Evolutionary conservation across 1,284 basidiomycete genomes (phyloP), one percentile per base, ranked within the genome.

Genomic region (Mycena citricolor): DNA sequence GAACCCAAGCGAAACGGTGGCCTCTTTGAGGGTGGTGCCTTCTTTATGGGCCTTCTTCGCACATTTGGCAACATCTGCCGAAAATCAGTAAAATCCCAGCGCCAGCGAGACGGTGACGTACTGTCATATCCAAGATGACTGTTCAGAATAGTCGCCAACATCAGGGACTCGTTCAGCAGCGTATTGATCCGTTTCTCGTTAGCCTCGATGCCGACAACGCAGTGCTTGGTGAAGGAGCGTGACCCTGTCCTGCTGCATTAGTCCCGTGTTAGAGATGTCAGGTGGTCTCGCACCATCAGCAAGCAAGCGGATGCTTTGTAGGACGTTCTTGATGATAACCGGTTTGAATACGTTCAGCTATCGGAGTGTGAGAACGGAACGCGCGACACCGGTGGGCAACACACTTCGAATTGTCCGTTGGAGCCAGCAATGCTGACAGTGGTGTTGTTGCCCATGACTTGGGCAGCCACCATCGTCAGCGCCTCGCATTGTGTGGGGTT

Each of bases 401-500:
- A 39, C 49, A 92, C 88, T 77, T 99, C 97, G 62, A 99, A 99
- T 64, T 99, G 95, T 38, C 97, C 97, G 62, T 86, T 93, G 4
- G 92, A 85, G 44, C 97, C 93, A 31, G 94, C 95, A 52, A 99
- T 75, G 57, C 86, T 90, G 63, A 99, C 93, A 45, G 87, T 73
- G 28, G 92, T 94, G 68, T 99, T 90, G 73, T 99, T 99, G 38
- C 97, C 97, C 69, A 99, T 97, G 8, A 99, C 95, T 68, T 99
- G 97, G 0, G 95, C 93, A 35, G 94, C 92, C 32, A 99, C 93
- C 97, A 99, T 99, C 19, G 97, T 99, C 50, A 97, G 69, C 10
- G 97, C 97, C 73, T 99, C 97, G 60, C 97, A 99, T 68, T 99
- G 97, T 4, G 97, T 99, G 13, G 97, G 97, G 73, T 99, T 99